Evolutionary conservation across 371 early-diverging fungal genomes (phyloP).

Genomic region (Thermomucor indicae-seudaticae): DNA sequence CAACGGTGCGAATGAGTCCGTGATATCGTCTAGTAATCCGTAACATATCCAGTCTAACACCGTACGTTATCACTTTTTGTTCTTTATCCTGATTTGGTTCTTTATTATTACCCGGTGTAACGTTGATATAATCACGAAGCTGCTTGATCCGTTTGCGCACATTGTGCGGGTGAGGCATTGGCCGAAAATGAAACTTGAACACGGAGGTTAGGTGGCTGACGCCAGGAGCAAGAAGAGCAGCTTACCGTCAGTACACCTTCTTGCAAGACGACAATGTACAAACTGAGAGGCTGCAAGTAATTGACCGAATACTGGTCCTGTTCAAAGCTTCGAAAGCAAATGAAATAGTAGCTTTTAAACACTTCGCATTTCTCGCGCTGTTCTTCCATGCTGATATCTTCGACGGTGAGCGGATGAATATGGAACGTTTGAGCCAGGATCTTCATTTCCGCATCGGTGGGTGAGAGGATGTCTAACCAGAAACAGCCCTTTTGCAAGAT

Average conservation of each 20-base stretch:
- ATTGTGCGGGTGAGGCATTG: constrained; percentile 68
- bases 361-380: constrained; percentile 91
- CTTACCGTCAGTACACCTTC: constrained; percentile 77
- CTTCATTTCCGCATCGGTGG: constrained; percentile 75
- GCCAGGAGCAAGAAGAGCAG: neutral
- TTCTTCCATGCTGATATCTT: constrained; percentile 90
- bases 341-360: constrained; percentile 87
- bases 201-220: neutral
- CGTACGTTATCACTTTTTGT: constrained; percentile 16
- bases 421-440: constrained; percentile 50
- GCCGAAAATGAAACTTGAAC: constrained; percentile 64
- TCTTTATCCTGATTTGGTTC: neutral
- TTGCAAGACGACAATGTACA: constrained; percentile 80
- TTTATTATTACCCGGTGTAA: constrained; percentile 46
- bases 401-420: constrained; percentile 88
- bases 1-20: constrained; percentile 79
- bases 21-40: constrained; percentile 82
- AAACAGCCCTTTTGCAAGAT: constrained; percentile 59
- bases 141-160: constrained; percentile 76
- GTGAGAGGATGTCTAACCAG: constrained; percentile 80
- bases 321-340: constrained; percentile 79
- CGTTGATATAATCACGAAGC: constrained; percentile 58
- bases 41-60: constrained; percentile 85
- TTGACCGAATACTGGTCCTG: constrained; percentile 56
- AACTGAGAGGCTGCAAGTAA: constrained; percentile 73